Base-by-base conservation (phyloP, 2,329 filamentous ascomycete genomes). In the Exophiala phaeomuriformis region DNA sequence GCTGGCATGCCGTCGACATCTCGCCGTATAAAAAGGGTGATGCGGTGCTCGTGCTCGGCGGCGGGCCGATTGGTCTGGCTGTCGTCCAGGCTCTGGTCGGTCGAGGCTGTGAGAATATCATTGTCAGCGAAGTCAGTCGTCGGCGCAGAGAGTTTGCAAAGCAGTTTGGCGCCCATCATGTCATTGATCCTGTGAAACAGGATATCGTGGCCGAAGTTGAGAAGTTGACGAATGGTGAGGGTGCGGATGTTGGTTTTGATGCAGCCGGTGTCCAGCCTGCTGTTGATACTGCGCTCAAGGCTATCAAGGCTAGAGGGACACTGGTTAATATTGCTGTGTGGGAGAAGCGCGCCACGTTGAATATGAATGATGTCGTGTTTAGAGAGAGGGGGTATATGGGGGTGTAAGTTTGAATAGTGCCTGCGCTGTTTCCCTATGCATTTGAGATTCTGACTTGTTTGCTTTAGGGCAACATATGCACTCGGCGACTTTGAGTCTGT, bases 291-390 rank as follows among this genome's bases (percentile, higher is more conserved):
- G 77, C 75, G 1, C 68, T 79, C 8, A 69, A 72, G 37, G 73
- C 75, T 0, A 67, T 77, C 32, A 71, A 75, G 37, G 74, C 75
- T 8, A 63, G 75, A 41, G 77, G 77, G 2, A 78, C 75, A 1
- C 68, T 79, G 31, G 72, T 80, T 51, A 80, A 80, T 51, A 77
- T 80, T 48, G 77, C 77, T 5, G 75, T 80, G 36, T 79, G 76
- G 76, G 76, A 78, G 64, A 77, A 78, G 63, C 64, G 71, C n/a
- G 73, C 71, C 43, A 70, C 68, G 0, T 69, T 80, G 40, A 66
- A 68, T 33, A 74, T 76, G 3, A 80, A 79, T 51, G 71, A 75
- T 52, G 66, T 79, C 35, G 71, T 76, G 3, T 79, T 79, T 67
- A 72, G 75, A 53, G 77, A 80, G 65, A 67, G 72, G 49, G 72